Evolutionary conservation across 257 asterid genomes (phyloP).

Genomic region (Nicotiana tabacum): DNA sequence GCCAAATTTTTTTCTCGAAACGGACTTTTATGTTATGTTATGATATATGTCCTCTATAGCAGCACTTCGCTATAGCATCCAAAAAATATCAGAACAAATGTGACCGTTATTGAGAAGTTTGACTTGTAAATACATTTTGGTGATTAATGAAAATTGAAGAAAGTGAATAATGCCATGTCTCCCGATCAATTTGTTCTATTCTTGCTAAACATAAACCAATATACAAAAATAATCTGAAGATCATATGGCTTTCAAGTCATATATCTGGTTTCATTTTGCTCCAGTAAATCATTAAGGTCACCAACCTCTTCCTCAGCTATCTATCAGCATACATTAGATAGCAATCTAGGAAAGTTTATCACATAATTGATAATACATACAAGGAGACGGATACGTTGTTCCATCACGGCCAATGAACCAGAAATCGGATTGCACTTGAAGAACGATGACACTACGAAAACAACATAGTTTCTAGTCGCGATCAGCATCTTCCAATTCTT

Average conservation of each 20-base stretch:
- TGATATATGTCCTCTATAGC: no score
- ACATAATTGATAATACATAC: not conserved
- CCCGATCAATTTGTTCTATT: no score
- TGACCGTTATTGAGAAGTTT: no score
- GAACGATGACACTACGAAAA: not conserved
- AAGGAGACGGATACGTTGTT: not conserved
- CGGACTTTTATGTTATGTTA: no score
- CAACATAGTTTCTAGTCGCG: not conserved
- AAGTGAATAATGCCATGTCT: no score
- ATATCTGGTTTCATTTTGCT: not conserved
- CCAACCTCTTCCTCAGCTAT: not conserved
- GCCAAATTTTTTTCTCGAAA: no score
- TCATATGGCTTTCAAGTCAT: not conserved
- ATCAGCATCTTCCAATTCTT: constrained; percentile 7
- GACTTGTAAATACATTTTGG: no score
- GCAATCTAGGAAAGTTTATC: not conserved
- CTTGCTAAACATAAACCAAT: no score
- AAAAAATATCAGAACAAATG: no score
- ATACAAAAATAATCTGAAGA: not conserved
- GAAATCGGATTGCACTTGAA: not conserved
- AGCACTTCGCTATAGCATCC: no score
- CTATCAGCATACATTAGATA: not conserved
- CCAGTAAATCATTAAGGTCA: not conserved
- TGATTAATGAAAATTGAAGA: no score
- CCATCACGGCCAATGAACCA: not conserved